Evolutionary conservation across 2,329 filamentous ascomycete genomes (phyloP).

Genomic region (Ophiostoma himal-ulmi): DNA sequence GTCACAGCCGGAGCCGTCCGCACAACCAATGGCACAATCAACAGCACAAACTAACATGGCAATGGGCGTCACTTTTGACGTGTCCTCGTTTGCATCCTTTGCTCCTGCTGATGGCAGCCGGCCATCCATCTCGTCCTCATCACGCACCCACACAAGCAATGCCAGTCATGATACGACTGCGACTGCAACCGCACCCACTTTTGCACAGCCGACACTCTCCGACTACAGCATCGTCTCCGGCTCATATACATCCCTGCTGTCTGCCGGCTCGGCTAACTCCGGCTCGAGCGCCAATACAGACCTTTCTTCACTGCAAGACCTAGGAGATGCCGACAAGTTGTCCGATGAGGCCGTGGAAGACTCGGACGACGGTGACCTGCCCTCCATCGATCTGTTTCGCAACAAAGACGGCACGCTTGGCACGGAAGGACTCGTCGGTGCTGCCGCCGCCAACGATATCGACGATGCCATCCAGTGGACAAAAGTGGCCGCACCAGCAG

Average conservation of each 20-base stretch:
- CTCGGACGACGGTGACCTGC: slow-evolving; percentile 29
- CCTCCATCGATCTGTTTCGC: not conserved
- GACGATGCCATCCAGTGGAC: slow-evolving; percentile 34
- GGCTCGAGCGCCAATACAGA: not conserved
- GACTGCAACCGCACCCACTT: not conserved
- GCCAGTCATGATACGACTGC: not conserved
- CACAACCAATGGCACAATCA: not conserved
- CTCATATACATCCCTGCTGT: not conserved
- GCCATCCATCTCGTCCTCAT: not conserved
- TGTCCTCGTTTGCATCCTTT: not conserved
- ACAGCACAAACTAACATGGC: not conserved
- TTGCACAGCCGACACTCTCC: not conserved
- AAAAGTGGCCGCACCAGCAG: slow-evolving; percentile 42
- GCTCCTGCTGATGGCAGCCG: not conserved
- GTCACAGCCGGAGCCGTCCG: not conserved
- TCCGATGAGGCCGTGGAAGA: slow-evolving; percentile 7
- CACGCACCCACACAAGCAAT: not conserved
- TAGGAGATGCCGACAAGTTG: not conserved
- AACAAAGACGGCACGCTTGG: not conserved
- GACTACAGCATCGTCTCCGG: slow-evolving; percentile 8
- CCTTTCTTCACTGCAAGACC: not conserved
- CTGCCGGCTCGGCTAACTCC: not conserved
- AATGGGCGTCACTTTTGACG: not conserved
- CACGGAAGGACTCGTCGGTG: not conserved
- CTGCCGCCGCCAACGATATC: not conserved